These are phyloP conservation scores for Fagopyrum esculentum DNA, from an alignment of 148 eudicot genomes.

Conservation along the genomic window DNA sequence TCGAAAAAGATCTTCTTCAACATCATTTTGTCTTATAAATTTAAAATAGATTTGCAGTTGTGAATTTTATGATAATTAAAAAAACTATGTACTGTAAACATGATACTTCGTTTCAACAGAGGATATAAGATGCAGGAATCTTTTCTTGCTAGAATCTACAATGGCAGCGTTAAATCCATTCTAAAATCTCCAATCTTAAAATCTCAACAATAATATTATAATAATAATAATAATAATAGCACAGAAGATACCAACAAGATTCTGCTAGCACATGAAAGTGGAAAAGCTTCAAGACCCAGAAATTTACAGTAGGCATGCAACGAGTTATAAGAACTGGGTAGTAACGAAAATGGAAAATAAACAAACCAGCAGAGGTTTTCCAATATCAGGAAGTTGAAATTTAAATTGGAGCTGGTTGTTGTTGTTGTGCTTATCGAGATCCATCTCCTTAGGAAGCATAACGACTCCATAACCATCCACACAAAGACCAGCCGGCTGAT, in stretches of 20 bases:
- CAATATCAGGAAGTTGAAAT: constrained; percentile 38
- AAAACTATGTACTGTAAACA: not conserved
- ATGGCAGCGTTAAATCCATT: not conserved
- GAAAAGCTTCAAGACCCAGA: not conserved
- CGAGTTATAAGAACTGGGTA: not conserved
- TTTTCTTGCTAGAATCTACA: not conserved
- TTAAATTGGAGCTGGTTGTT: constrained; percentile 31
- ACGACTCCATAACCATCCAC: constrained; percentile 55
- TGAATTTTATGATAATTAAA: not conserved
- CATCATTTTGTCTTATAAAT: not conserved
- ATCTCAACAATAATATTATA: not conserved
- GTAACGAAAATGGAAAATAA: not conserved
- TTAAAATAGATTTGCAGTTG: not conserved
- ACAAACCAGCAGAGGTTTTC: constrained; percentile 35
- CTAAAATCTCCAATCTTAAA: not conserved
- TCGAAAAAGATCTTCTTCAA: not conserved
- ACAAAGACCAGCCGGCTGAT: constrained; percentile 42
- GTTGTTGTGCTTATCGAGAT: constrained; percentile 26
- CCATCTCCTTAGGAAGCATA: constrained; percentile 44
- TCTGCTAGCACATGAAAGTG: not conserved
- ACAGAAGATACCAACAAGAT: not conserved
- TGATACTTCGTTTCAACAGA: not conserved
- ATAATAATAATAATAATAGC: not conserved
- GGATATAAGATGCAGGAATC: not conserved
- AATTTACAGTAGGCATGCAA: constrained; percentile 2